Percentiles rank a stretch among this genome's conserved stretches.
These are phyloP conservation scores for Fusarium brachygibbosum DNA, from an alignment of 2,329 filamentous ascomycete species.

Conservation along the genomic window DNA sequence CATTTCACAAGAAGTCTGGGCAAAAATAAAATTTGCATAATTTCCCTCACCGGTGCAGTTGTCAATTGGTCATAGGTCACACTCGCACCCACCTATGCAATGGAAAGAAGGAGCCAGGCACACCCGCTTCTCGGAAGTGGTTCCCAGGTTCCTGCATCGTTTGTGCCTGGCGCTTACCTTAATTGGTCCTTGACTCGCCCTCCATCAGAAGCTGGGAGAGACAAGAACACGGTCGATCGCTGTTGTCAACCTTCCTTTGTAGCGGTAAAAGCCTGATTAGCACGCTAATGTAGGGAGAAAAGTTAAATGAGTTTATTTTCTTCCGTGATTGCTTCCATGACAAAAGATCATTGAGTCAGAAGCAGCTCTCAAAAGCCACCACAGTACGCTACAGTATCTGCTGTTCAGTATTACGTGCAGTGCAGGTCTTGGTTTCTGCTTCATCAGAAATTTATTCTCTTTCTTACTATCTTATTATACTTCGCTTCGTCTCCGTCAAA, in stretches of 20 bases:
- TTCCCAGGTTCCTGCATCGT: constrained; percentile 49
- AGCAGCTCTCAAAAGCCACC: neutral
- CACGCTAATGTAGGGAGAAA: constrained; percentile 37
- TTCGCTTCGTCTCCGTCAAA: constrained; percentile 16
- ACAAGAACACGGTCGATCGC: constrained; percentile 25
- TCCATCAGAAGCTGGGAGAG: constrained; percentile 2
- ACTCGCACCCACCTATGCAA: no score
- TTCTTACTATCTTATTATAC: constrained; percentile 5
- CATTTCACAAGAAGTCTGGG: constrained; percentile 28
- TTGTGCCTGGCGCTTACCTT: constrained; percentile 45
- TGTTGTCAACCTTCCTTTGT: constrained; percentile 10
- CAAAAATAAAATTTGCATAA: constrained; percentile 51
- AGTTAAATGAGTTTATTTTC: constrained; percentile 35
- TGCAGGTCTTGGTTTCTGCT: neutral
- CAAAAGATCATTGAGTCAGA: neutral
- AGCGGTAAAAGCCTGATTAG: constrained; percentile 8
- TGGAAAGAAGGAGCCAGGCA: constrained; percentile 20
- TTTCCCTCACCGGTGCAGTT: constrained; percentile 37
- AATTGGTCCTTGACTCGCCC: constrained; percentile 13
- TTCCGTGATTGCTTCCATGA: constrained; percentile 17
- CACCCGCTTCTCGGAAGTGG: constrained; percentile 35
- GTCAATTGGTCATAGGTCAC: constrained; percentile 14
- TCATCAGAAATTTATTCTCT: neutral
- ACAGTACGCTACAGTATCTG: no score
- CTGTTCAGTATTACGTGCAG: no score